phyloP scores from a whole-genome alignment of 345 rosid genomes.

The Bruguiera sexangula region DNA sequence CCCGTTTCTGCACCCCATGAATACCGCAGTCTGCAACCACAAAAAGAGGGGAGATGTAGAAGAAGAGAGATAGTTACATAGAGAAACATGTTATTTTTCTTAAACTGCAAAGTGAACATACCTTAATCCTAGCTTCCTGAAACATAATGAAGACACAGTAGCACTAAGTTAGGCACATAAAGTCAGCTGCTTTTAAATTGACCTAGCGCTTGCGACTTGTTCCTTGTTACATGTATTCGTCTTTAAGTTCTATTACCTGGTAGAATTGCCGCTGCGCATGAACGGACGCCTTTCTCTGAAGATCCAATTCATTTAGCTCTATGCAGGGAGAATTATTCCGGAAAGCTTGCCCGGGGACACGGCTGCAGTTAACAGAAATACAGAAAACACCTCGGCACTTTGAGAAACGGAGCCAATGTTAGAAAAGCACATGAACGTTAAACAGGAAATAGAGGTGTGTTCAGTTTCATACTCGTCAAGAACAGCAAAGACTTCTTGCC shows the following conservation, averaged over 20 bases:
- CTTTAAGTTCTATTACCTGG: slow-evolving; percentile 34
- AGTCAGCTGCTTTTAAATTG: background rate
- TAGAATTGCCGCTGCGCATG: slow-evolving; percentile 58
- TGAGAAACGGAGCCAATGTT: too few species aligned
- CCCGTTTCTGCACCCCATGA: slow-evolving; percentile 79
- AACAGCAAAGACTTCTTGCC: slow-evolving; percentile 30
- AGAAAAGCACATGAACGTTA: too few species aligned
- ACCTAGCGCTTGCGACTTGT: background rate
- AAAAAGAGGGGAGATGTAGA: background rate
- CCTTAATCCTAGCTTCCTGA: slow-evolving; percentile 93
- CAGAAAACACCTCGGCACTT: too few species aligned
- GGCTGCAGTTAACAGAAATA: slow-evolving; percentile 15
- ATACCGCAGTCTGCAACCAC: slow-evolving; percentile 54
- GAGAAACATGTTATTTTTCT: background rate
- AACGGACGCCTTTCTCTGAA: slow-evolving; percentile 36
- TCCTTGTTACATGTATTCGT: background rate
- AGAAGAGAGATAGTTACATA: background rate
- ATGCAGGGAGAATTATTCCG: slow-evolving; percentile 43
- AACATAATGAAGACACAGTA: slow-evolving; percentile 6
- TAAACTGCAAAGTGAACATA: slow-evolving; percentile 14
- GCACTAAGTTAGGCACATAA: background rate
- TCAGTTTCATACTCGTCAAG: slow-evolving; percentile 30
- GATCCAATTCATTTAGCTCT: slow-evolving; percentile 42
- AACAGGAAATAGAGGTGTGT: background rate
- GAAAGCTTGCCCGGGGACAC: slow-evolving; percentile 72